These are phyloP conservation scores for Auriculariales sp. DNA, from an alignment of 768 basidiomycete genomes.

Conservation along the genomic window DNA sequence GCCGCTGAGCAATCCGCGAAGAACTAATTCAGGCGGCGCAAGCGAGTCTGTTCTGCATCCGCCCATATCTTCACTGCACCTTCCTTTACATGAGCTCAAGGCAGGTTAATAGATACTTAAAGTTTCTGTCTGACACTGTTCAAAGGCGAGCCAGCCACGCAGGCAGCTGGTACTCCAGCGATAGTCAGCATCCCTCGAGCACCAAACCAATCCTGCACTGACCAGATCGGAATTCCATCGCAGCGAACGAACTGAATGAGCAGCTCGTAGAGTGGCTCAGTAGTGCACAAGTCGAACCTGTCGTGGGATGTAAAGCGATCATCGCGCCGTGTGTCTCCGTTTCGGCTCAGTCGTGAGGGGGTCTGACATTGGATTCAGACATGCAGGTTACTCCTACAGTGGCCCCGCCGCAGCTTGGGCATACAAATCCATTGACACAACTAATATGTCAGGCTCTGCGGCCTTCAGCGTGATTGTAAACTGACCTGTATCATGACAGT, in stretches of 20 bases:
- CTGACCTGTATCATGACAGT: constrained; percentile 24
- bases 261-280: constrained; percentile 55
- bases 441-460: constrained; percentile 50
- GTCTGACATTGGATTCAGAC: constrained; percentile 30
- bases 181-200: constrained; percentile 31
- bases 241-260: constrained; percentile 41
- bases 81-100: no score
- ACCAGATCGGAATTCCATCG: background rate
- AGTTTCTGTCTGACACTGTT: background rate
- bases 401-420: constrained; percentile 94
- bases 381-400: constrained; percentile 93
- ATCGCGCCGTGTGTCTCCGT: constrained; percentile 75
- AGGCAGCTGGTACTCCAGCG: constrained; percentile 73
- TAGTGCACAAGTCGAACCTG: constrained; percentile 32
- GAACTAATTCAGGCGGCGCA: no score
- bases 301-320: constrained; percentile 66
- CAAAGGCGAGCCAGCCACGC: constrained; percentile 65
- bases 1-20: no score
- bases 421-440: constrained; percentile 74
- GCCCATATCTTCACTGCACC: no score
- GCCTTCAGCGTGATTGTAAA: background rate
- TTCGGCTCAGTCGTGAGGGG: background rate
- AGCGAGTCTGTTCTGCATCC: no score
- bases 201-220: background rate
- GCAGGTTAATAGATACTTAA: background rate